These are phyloP conservation scores for Diaporthe sp. DNA, from an alignment of 2,329 filamentous ascomycete genomes.

Conservation along the genomic window DNA sequence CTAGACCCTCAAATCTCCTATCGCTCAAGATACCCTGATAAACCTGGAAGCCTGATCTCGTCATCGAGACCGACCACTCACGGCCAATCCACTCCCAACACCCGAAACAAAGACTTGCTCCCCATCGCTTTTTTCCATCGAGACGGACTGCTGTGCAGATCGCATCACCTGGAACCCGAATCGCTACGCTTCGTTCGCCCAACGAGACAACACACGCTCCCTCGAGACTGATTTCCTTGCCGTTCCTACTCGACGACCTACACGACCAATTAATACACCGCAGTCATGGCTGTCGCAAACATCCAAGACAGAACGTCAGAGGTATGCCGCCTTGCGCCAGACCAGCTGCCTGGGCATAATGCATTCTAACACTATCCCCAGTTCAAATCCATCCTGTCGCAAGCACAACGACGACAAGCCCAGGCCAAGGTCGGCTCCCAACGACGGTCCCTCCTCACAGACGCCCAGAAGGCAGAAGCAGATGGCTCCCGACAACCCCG, in stretches of 20 bases:
- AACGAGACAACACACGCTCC: not conserved
- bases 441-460: conserved; percentile 81
- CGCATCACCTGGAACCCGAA: conserved; percentile 15
- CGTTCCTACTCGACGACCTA: not conserved
- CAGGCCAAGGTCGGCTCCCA: conserved; percentile 82
- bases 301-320: conserved; percentile 98
- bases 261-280: not conserved
- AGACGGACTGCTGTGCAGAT: conserved; percentile 31
- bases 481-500: conserved; percentile 63
- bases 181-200: conserved; percentile 5
- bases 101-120: not conserved
- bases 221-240: conserved; percentile 2
- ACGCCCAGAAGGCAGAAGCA: conserved; percentile 75
- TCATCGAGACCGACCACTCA: not conserved
- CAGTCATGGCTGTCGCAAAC: conserved; percentile 72
- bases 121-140: conserved; percentile 2
- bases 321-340: conserved; percentile 16
- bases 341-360: not conserved
- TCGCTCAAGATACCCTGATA: not conserved
- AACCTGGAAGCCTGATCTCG: not conserved
- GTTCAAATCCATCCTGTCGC: conserved; percentile 90
- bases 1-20: conserved; percentile 24
- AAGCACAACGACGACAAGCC: conserved; percentile 84
- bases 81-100: not conserved
- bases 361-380: conserved; percentile 8